A percentile compares a stretch with the other conserved stretches of the same genome.
These are phyloP conservation scores for Eimeria praecox DNA, from an alignment of 169 alveolate genomes.

Conservation along the genomic window DNA sequence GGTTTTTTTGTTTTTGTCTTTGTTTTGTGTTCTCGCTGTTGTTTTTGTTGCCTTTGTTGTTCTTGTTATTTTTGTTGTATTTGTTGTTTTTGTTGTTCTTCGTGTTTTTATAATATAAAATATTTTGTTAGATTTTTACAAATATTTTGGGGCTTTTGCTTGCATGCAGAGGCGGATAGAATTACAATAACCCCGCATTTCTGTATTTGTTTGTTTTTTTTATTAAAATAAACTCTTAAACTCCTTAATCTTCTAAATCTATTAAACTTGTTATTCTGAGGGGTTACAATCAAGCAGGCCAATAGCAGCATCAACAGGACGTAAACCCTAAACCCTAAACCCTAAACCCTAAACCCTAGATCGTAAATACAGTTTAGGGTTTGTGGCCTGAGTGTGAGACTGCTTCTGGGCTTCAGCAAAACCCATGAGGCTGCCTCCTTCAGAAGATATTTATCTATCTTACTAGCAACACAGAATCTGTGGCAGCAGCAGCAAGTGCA, in stretches of 20 bases:
- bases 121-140: background rate
- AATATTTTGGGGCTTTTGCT: no score
- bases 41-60: background rate
- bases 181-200: no score
- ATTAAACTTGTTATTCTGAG: no score
- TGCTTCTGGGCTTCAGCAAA: no score
- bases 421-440: background rate
- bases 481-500: background rate
- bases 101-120: background rate
- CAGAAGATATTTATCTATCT: no score
- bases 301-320: no score
- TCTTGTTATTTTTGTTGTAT: background rate
- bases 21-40: background rate
- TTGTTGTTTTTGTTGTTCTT: background rate
- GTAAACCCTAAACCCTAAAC: constrained; percentile 6
- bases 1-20: background rate
- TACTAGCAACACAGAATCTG: no score
- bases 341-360: constrained; percentile 26
- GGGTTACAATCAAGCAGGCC: no score
- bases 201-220: no score
- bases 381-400: background rate
- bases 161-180: no score
- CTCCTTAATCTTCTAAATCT: no score
- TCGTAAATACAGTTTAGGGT: background rate
- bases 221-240: no score